A percentile compares a stretch with the other conserved stretches of the same genome.
Conservation (phyloP, 164 flowering plant species). For the Chimonanthus praecox region DNA sequence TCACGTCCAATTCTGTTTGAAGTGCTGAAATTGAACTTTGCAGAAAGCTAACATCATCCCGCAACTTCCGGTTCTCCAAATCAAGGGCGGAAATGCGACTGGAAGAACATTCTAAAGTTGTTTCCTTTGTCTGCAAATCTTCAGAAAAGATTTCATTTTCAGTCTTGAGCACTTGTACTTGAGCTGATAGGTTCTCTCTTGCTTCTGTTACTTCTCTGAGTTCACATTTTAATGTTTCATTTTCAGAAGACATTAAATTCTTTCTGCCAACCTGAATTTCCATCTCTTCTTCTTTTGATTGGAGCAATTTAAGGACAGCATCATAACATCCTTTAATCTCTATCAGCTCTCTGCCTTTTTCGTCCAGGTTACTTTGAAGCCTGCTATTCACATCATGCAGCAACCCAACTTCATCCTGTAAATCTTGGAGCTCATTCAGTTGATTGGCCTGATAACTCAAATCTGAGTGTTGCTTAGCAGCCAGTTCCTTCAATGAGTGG, state of each 20-base stretch:
- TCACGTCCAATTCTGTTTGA: conserved; percentile 32
- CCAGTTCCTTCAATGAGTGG: conserved; percentile 30
- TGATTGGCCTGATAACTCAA: conserved; percentile 1
- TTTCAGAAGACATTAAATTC: conserved; percentile 2
- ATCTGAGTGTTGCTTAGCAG: conserved; percentile 3
- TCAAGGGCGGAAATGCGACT: conserved; percentile 24
- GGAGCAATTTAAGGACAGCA: not conserved
- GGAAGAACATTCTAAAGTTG: conserved; percentile 29
- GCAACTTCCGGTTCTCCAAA: conserved; percentile 26
- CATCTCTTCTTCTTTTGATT: not conserved
- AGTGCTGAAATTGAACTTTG: conserved; percentile 24
- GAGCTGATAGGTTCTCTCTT: conserved; percentile 23
- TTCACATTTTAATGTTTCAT: conserved; percentile 31
- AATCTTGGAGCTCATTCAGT: not conserved
- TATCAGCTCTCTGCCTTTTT: not conserved
- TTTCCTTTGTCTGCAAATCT: conserved; percentile 33
- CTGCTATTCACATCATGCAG: not conserved
- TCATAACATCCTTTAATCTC: not conserved
- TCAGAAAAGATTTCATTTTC: conserved; percentile 21
- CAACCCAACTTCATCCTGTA: not conserved
- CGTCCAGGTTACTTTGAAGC: not conserved
- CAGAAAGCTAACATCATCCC: conserved; percentile 23
- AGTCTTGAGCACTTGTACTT: conserved; percentile 29
- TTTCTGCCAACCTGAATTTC: not conserved
- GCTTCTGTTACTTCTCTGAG: conserved; percentile 28